Evolutionary conservation across 2,329 filamentous ascomycete genomes (phyloP), one percentile per base, ranked within the genome.

Genomic region (Cladosporium sp.): DNA sequence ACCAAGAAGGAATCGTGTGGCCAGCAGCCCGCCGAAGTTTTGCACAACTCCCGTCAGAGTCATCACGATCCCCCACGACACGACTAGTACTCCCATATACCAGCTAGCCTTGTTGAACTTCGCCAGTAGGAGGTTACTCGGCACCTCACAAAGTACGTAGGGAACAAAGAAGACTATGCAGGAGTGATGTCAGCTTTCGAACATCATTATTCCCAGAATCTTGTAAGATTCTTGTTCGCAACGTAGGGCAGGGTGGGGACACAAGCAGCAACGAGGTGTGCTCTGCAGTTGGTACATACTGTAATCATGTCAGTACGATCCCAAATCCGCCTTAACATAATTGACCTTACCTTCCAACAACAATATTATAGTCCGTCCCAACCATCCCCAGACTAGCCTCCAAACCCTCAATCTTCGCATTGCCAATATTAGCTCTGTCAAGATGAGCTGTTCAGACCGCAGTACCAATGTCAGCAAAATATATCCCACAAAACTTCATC

Each of bases 61-160:
- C 69, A 73, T 73, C 26, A 72, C 66, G 26, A 71, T 70, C 1
- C 73, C 73, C 75, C 74, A 76, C 3, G 66, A 66, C 1, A 73
- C 69, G 66, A 74, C 76, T 36, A 76, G 68, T 39, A 72, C 67
- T 1, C 73, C 68, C 56, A 76, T 69, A 69, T 71, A 76, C 3
- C 71, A 71, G 84, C 82, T 28, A 79, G 71, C 39, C 81, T 84
- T 84, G 13, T 81, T 79, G 63, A 83, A 70, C 21, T 58, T 58
- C 58, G 79, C 80, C 59, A 82, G 72, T 28, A 80, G 68, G 21
- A 81, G 69, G 65, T 81, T 76, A 43, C 67, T 67, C 0, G 74
- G 74, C 5, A 73, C 73, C 63, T 80, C 79, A 59, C 77, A 76
- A 21, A 76, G 66, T 30, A 73, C 73, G 67, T 80, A 81, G 8